Evolutionary conservation across 257 asterid species (phyloP), one percentile per base, ranked within the genome.

Genomic region (Nicotiana noctiflora): DNA sequence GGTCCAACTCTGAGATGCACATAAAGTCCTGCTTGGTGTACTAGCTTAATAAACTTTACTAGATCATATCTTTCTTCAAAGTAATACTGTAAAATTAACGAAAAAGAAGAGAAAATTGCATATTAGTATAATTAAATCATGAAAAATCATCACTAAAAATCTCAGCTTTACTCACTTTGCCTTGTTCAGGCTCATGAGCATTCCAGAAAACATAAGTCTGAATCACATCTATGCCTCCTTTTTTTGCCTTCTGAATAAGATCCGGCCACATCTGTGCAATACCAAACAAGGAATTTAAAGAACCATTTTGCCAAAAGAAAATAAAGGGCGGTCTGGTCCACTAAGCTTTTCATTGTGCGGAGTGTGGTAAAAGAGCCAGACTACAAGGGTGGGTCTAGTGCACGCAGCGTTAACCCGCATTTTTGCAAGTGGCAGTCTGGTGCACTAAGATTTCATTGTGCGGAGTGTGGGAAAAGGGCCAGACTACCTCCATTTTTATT

Each of bases 181-280:
- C 97, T 81, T 88, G 97, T 74, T 91, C 91, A 89, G 99, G 99
- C 77, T 95, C 99, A 80, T 95, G 99, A 59, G 97, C 98, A 89
- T 95, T 95, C 99, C 99, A 95, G 79, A 95, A 95, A 55, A 95
- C 98, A 88, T 95, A 95, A 23, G 97, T 95, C 86, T 95, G 97
- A 81, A 95, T 93, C 84, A 93, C 97, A 92, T 95, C 99, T 57
- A 93, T 52, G 7, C 99, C 99, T 65, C 98, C 99, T 81, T 93
- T 96, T 89, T 93, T 95, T 21, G 99, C 98, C 89, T 89, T 95
- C 87, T 89, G 89, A 84, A 95, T 93, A 88, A 95, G 96, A 92
- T 92, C 97, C 84, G 98, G 97, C 99, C 99, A 95, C 98, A 95
- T 93, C 99, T 95, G 75, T 67, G 19, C 8, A 80, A 27, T 83